Conservation (phyloP, 176 grass and related monocot species). For the Raddia guianensis region DNA sequence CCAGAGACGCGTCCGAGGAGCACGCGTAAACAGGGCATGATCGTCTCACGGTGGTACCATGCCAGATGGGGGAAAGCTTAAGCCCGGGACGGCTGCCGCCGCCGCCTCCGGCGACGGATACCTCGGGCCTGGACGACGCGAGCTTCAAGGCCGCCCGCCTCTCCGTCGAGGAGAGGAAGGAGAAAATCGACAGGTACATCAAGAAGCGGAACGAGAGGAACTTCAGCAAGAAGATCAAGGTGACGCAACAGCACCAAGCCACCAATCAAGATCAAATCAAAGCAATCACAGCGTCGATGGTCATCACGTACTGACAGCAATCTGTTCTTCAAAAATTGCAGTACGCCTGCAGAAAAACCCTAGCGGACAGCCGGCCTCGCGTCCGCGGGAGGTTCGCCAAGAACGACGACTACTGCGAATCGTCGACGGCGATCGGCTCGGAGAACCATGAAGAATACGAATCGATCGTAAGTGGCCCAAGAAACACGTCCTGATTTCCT, state of each 20-base stretch:
- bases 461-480: slow-evolving; percentile 55
- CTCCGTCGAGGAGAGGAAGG: slow-evolving; percentile 73
- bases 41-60: slow-evolving; percentile 38
- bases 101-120: slow-evolving; percentile 38
- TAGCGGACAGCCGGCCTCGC: slow-evolving; percentile 89
- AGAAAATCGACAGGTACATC: slow-evolving; percentile 96
- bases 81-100: slow-evolving; percentile 36
- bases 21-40: slow-evolving; percentile 16
- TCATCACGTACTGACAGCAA: slow-evolving; percentile 13
- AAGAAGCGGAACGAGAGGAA: slow-evolving; percentile 94
- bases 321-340: slow-evolving; percentile 35
- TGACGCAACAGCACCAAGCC: slow-evolving; percentile 26
- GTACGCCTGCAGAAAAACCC: slow-evolving; percentile 98
- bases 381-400: slow-evolving; percentile 93
- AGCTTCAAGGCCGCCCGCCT: slow-evolving; percentile 72
- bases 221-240: slow-evolving; percentile 99
- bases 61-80: slow-evolving; percentile 47
- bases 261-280: not conserved
- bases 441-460: slow-evolving; percentile 65
- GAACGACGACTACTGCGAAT: slow-evolving; percentile 83
- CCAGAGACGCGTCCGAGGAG: not conserved
- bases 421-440: slow-evolving; percentile 38
- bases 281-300: too few species aligned
- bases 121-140: slow-evolving; percentile 56
- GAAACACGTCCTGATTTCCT: not conserved